These are phyloP conservation scores for Hanseniaspora singularis DNA, from an alignment of 805 yeast species.

Conservation along the genomic window DNA sequence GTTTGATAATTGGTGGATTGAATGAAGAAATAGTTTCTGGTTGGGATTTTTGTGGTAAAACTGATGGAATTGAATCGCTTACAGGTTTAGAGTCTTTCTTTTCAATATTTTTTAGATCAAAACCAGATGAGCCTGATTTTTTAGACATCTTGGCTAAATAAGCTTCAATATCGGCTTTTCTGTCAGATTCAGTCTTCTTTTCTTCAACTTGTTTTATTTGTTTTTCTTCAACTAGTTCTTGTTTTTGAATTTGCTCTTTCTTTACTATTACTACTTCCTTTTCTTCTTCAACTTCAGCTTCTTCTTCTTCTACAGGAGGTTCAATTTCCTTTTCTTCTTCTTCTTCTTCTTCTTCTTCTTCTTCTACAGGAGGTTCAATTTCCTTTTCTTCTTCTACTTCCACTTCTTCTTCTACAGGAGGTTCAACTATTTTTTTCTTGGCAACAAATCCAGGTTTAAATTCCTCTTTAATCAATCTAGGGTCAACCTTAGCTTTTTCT, in stretches of 20 bases:
- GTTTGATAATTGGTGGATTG: constrained; percentile 26
- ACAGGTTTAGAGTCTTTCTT: constrained; percentile 10
- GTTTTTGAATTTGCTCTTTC: constrained; percentile 3
- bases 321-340: constrained; percentile 17
- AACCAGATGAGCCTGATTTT: constrained; percentile 14
- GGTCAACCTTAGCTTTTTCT: constrained; percentile 34
- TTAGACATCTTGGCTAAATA: constrained; percentile 29
- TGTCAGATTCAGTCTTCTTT: constrained; percentile 25
- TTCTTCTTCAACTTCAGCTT: constrained; percentile 25
- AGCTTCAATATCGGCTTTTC: constrained; percentile 24
- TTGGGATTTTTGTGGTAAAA: constrained; percentile 3
- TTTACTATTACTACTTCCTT: constrained; percentile 19
- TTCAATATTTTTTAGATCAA: constrained; percentile 5
- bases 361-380: constrained; percentile 28
- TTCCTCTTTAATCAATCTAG: constrained; percentile 28
- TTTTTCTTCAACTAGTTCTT: constrained; percentile 7
- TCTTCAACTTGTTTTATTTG: constrained; percentile 21
- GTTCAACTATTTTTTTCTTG: constrained; percentile 16
- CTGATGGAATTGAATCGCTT: constrained; percentile 1
- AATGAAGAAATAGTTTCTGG: constrained; percentile 3
- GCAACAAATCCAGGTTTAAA: constrained; percentile 20
- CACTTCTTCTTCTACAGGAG: constrained; percentile 1
- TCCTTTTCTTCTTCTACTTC: constrained; percentile 28
- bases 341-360: constrained; percentile 30
- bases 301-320: constrained; percentile 27